Percentiles rank a stretch among this genome's conserved stretches.
phyloP scores from a whole-genome alignment of 1,284 basidiomycete species.

The Fereydounia khargensis region DNA sequence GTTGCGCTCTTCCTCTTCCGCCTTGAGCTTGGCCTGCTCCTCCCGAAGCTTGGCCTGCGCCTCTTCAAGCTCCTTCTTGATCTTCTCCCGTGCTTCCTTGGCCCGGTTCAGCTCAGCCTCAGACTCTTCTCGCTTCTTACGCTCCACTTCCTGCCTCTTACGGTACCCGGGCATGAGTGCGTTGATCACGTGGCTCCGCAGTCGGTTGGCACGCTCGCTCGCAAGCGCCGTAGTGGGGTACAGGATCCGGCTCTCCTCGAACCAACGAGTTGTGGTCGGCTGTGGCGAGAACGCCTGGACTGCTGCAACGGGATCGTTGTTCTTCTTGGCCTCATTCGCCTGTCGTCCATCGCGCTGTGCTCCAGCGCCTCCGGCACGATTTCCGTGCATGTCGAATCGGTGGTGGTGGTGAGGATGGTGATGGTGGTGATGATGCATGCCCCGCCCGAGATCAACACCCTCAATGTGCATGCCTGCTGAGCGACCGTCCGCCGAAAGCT shows the following conservation, averaged over 20 bases:
- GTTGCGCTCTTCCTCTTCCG: conserved; percentile 48
- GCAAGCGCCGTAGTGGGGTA: conserved; percentile 68
- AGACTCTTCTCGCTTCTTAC: conserved; percentile 51
- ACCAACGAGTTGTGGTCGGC: conserved; percentile 83
- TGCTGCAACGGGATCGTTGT: conserved; percentile 41
- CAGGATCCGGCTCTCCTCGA: conserved; percentile 79
- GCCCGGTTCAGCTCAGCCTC: conserved; percentile 28
- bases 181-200: conserved; percentile 73
- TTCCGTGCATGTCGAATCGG: too few species aligned
- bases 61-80: conserved; percentile 42
- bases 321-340: conserved; percentile 10
- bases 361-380: background rate
- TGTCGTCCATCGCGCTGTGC: conserved; percentile 2
- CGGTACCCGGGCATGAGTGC: conserved; percentile 71
- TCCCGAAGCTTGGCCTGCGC: conserved; percentile 38
- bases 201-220: conserved; percentile 67
- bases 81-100: conserved; percentile 25
- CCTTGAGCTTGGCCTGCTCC: conserved; percentile 39
- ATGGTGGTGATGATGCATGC: conserved; percentile 13
- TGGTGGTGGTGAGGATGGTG: conserved; percentile 20
- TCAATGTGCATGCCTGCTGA: conserved; percentile 35
- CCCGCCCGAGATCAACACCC: conserved; percentile 16
- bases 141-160: conserved; percentile 58
- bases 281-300: conserved; percentile 64
- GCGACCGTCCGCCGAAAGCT: conserved; percentile 35